phyloP scores from a whole-genome alignment of 163 green algal genomes.

The Scenedesmus sp. region DNA sequence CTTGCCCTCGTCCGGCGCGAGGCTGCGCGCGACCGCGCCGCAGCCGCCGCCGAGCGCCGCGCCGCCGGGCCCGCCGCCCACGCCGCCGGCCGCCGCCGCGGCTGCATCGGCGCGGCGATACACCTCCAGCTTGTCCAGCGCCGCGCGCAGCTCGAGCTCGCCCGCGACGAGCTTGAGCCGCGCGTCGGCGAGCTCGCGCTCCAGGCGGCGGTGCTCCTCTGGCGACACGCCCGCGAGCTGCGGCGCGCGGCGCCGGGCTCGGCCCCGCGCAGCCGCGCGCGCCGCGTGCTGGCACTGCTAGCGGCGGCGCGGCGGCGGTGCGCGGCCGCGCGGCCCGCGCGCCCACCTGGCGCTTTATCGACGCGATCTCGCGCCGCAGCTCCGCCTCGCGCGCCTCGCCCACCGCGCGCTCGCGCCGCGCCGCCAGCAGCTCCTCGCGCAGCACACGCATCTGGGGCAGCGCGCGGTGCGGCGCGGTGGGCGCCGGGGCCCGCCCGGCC shows the following conservation, averaged over 20 bases:
- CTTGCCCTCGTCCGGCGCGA: conserved; percentile 60
- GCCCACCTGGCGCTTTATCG: conserved; percentile 55
- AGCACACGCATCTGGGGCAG: conserved; percentile 49
- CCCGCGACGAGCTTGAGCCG: conserved; percentile 44
- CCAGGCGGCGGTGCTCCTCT: conserved; percentile 54
- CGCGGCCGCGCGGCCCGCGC: neutral
- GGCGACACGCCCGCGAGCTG: conserved; percentile 63
- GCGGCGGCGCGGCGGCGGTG: too few relatives aligned
- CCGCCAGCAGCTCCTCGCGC: conserved; percentile 56
- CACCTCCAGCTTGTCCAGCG: conserved; percentile 52
- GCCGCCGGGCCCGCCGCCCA: neutral
- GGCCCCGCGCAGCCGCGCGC: too few relatives aligned
- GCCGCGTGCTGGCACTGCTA: too few relatives aligned
- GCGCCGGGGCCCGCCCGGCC: too few relatives aligned
- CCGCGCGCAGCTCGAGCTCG: conserved; percentile 52
- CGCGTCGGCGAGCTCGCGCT: conserved; percentile 46
- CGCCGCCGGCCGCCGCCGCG: neutral
- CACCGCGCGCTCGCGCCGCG: conserved; percentile 32
- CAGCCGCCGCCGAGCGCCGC: neutral
- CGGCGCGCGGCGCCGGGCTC: too few relatives aligned
- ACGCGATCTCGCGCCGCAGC: conserved; percentile 57
- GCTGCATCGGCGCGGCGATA: conserved; percentile 41
- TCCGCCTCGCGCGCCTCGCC: conserved; percentile 50
- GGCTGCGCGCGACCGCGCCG: conserved; percentile 30
- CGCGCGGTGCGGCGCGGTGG: too few relatives aligned